phyloP scores from a whole-genome alignment of 2,329 filamentous ascomycete species.

The Microcera coccophila region DNA sequence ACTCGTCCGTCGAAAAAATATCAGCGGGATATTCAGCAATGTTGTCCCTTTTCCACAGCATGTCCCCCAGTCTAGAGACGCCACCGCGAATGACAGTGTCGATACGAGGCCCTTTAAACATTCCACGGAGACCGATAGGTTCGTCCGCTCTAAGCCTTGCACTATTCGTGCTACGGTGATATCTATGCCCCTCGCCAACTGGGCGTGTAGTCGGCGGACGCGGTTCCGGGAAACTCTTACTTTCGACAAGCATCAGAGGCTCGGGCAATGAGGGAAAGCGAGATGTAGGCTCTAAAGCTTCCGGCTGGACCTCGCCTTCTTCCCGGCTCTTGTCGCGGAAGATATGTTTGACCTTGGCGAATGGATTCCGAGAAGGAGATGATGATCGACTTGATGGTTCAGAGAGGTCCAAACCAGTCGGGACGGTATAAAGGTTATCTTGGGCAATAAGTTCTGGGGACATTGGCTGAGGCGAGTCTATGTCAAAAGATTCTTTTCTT shows the following conservation, averaged over 20 bases:
- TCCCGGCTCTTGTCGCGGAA: conserved; percentile 53
- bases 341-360: conserved; percentile 53
- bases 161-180: conserved; percentile 48
- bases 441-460: conserved; percentile 51
- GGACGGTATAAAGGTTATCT: conserved; percentile 51
- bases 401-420: conserved; percentile 60
- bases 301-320: conserved; percentile 29
- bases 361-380: conserved; percentile 60
- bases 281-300: conserved; percentile 33
- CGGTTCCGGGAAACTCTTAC: conserved; percentile 35
- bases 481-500: conserved; percentile 40
- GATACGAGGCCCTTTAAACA: conserved; percentile 74
- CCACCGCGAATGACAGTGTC: conserved; percentile 64
- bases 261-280: conserved; percentile 27
- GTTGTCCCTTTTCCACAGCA: conserved; percentile 54
- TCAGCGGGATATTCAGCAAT: conserved; percentile 34
- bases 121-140: conserved; percentile 48
- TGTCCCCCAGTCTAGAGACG: conserved; percentile 54
- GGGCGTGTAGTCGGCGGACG: conserved; percentile 28
- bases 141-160: conserved; percentile 39
- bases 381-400: conserved; percentile 58
- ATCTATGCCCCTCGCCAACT: conserved; percentile 46
- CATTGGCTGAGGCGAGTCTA: conserved; percentile 44
- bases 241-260: conserved; percentile 18
- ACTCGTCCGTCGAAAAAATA: conserved; percentile 45